Base-by-base conservation (phyloP, 176 grass and related monocot genomes). In the Secale cereale region DNA sequence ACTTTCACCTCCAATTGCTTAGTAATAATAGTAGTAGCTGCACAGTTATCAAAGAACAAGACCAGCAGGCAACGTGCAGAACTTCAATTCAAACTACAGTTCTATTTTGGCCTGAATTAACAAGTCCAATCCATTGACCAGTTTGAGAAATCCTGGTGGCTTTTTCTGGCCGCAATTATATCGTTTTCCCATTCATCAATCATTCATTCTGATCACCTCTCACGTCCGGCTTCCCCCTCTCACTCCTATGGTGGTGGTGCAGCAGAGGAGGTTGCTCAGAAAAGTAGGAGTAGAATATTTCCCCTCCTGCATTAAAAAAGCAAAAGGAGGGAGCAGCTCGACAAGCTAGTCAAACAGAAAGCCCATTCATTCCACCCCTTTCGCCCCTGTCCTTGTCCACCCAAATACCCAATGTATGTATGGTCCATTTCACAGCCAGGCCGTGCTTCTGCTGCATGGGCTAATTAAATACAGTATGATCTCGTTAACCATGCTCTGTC, bases 321-420 rank as follows among this genome's bases (percentile, higher is more conserved):
- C 80, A 45, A 83, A 63, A 30, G 45, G 6, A 50, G 26, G 74
- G 37, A 33, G 88, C 88, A 83, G 84, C 43, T 79, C 84, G 84
- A 87, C 84, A 90, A 31, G 74, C 33, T 29, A 60, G 84, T 83
- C 88, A 86, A 90, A 86, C 88, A 79, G 84, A 86, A 90, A 83
- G 88, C 74, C 88, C 79, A 60, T 79, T 79, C 84, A 67, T 79
- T 79, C 88, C 56, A 90, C 13, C 11, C 66, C 73, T 64, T 90
- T 79, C 59, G 0, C 10, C 37, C 37, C 57, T 59, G 70, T 59
- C 71, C 36, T 48, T 2, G 33, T 89, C 16, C 69, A 62, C 63
- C 77, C 69, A 89, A n/a, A n/a, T n/a, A n/a, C n/a, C n/a, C n/a
- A n/a, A n/a, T n/a, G n/a, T n/a, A 69, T 85, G 87, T 62, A 89